These are phyloP conservation scores for Boletus tylopilopsis DNA, from an alignment of 768 basidiomycete genomes.

Conservation along the genomic window DNA sequence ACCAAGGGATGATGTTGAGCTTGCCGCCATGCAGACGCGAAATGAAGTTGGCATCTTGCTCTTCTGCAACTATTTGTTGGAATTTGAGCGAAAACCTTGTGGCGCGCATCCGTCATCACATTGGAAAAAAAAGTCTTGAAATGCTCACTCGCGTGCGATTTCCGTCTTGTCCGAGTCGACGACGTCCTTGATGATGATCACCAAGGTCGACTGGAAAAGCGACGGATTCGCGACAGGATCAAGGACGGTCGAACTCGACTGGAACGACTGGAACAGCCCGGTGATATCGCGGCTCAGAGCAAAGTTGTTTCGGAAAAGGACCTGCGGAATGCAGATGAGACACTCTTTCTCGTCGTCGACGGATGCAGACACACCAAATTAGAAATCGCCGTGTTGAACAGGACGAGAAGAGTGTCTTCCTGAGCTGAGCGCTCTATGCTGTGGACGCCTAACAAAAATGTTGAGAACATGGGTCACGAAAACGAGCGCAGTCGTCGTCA, in stretches of 20 bases:
- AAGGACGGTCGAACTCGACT: slow-evolving; percentile 50
- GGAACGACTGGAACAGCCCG: slow-evolving; percentile 59
- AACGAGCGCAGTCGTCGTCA: background rate
- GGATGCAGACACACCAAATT: slow-evolving; percentile 43
- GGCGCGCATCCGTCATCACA: background rate
- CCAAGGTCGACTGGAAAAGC: slow-evolving; percentile 55
- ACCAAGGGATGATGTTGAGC: slow-evolving; percentile 58
- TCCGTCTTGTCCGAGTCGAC: slow-evolving; percentile 57
- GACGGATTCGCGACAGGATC: slow-evolving; percentile 56
- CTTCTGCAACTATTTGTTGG: slow-evolving; percentile 54
- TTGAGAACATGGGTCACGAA: background rate
- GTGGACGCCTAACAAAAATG: slow-evolving; percentile 48
- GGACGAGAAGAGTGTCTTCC: slow-evolving; percentile 59
- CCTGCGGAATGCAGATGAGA: slow-evolving; percentile 31
- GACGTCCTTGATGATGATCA: slow-evolving; percentile 69
- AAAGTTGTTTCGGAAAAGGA: slow-evolving; percentile 64
- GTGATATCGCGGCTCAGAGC: slow-evolving; percentile 59
- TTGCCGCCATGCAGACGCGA: slow-evolving; percentile 52
- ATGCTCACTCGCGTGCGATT: slow-evolving; percentile 52
- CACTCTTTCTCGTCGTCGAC: background rate
- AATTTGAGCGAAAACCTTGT: slow-evolving; percentile 54
- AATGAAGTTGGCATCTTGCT: slow-evolving; percentile 61
- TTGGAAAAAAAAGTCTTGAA: background rate
- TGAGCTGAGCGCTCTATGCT: slow-evolving; percentile 61
- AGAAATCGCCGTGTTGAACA: slow-evolving; percentile 64